Conservation (phyloP, 2,329 filamentous ascomycete species). For the Camillea tinctor region DNA sequence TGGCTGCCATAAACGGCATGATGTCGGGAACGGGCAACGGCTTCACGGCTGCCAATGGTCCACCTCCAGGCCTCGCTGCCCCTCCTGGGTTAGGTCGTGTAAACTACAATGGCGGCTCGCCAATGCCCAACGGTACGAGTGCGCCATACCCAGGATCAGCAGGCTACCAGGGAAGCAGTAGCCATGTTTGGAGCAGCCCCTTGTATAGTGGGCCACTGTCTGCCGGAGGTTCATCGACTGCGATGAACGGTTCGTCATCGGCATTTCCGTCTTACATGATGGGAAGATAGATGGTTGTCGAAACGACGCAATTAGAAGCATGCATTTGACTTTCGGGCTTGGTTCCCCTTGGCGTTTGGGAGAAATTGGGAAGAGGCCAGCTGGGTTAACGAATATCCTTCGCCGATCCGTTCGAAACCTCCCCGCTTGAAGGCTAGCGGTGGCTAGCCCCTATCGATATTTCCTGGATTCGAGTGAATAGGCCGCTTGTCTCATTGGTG, state of each 20-base stretch:
- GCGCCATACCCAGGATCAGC: slow-evolving; percentile 23
- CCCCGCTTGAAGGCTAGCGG: slow-evolving; percentile 4
- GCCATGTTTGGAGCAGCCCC: slow-evolving; percentile 26
- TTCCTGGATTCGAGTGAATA: slow-evolving; percentile 21
- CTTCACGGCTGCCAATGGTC: slow-evolving; percentile 69
- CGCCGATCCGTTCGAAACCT: not conserved
- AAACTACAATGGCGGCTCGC: slow-evolving; percentile 20
- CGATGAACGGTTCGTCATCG: slow-evolving; percentile 20
- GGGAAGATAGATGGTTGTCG: slow-evolving; percentile 21
- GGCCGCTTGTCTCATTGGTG: slow-evolving; percentile 29
- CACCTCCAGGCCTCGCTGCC: slow-evolving; percentile 76
- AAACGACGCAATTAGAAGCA: not conserved
- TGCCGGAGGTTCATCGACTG: slow-evolving; percentile 22
- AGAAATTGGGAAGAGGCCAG: not conserved
- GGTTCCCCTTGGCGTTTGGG: slow-evolving; percentile 3
- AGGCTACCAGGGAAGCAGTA: slow-evolving; percentile 20
- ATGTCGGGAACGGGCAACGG: slow-evolving; percentile 52
- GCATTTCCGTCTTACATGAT: slow-evolving; percentile 28
- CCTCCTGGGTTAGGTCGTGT: slow-evolving; percentile 64
- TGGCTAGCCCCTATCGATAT: slow-evolving; percentile 1
- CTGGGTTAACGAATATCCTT: not conserved
- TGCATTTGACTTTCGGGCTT: not conserved
- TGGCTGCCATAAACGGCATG: slow-evolving; percentile 59
- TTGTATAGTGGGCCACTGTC: slow-evolving; percentile 26
- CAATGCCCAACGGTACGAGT: slow-evolving; percentile 20